Conservation (phyloP, 208 protist genomes). For the Trypanosoma boissoni region DNA sequence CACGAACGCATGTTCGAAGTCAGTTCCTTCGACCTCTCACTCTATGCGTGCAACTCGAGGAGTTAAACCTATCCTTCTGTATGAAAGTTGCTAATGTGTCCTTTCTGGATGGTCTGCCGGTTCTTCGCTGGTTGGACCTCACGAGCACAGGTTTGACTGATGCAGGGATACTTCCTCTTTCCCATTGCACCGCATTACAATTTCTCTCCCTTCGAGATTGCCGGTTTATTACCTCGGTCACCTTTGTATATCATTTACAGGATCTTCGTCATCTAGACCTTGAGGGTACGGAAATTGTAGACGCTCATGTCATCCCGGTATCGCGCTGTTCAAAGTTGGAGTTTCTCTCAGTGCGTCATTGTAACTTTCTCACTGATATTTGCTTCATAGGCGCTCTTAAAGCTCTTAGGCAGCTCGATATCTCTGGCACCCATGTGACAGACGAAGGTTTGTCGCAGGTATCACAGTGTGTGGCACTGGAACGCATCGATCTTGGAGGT, state of each 20-base stretch:
- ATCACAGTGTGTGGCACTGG: constrained; percentile 21
- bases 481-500: constrained; percentile 19
- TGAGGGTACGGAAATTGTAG: constrained; percentile 41
- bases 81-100: constrained; percentile 25
- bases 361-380: constrained; percentile 37
- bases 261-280: constrained; percentile 45
- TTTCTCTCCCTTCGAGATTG: constrained; percentile 56
- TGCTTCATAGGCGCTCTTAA: constrained; percentile 25
- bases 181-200: constrained; percentile 24
- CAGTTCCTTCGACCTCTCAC: constrained; percentile 24
- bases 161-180: constrained; percentile 20
- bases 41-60: constrained; percentile 36
- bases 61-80: constrained; percentile 52
- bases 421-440: constrained; percentile 33
- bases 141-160: constrained; percentile 41
- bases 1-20: constrained; percentile 38
- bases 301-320: constrained; percentile 32
- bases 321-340: constrained; percentile 25
- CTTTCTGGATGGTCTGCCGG: constrained; percentile 31
- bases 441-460: constrained; percentile 23
- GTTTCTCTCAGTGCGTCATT: constrained; percentile 47
- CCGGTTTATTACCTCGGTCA: constrained; percentile 20
- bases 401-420: constrained; percentile 45
- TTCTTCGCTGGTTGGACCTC: constrained; percentile 44
- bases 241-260: constrained; percentile 24